These are phyloP conservation scores for Diaporthe capsici DNA, from an alignment of 2,329 filamentous ascomycete genomes.

Conservation along the genomic window DNA sequence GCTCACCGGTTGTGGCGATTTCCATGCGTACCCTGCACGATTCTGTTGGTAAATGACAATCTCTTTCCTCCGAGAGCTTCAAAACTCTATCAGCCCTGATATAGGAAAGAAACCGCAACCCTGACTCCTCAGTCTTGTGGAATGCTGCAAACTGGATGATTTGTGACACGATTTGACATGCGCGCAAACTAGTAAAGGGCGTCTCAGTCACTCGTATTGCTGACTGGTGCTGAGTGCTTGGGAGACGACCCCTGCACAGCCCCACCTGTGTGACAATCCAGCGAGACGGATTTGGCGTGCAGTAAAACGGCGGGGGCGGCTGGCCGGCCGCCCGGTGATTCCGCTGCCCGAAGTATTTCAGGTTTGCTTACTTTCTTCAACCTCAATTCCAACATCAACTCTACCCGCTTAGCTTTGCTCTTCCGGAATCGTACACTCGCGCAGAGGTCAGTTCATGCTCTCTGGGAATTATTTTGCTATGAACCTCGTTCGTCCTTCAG, in stretches of 20 bases:
- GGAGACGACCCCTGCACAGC: not conserved
- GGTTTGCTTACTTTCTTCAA: not conserved
- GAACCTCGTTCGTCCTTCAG: not conserved
- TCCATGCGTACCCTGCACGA: not conserved
- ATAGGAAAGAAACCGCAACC: not conserved
- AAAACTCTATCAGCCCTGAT: not conserved
- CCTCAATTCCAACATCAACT: not conserved
- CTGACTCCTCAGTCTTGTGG: not conserved
- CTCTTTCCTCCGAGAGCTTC: not conserved
- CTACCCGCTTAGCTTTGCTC: not conserved
- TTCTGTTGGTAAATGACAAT: not conserved
- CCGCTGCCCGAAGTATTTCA: not conserved
- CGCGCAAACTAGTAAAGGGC: not conserved
- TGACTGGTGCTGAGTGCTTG: not conserved
- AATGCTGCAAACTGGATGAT: not conserved
- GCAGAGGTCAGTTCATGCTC: too few species aligned
- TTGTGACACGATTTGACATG: not conserved
- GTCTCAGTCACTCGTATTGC: not conserved
- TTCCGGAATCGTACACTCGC: not conserved
- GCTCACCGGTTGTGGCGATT: not conserved
- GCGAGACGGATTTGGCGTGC: not conserved
- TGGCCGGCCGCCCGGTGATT: not conserved
- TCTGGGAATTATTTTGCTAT: not conserved
- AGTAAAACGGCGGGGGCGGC: not conserved
- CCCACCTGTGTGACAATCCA: not conserved